Percentiles rank a stretch among this genome's conserved stretches.
Conservation (phyloP, 176 grass and related monocot species). For the Dactylis glomerata region DNA sequence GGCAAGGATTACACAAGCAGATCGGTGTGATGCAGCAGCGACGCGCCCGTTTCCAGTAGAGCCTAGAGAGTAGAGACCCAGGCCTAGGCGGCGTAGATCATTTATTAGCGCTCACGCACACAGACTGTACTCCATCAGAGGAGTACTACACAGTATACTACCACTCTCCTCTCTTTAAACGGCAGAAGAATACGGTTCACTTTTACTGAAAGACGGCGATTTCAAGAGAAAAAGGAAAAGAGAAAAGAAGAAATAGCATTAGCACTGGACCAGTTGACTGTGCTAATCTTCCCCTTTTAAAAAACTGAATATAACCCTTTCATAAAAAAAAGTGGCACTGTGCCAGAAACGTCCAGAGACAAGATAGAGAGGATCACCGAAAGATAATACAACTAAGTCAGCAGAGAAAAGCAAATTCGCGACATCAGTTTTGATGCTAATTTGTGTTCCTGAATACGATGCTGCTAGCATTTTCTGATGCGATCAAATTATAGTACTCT, state of each 20-base stretch:
- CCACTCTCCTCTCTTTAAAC: background rate
- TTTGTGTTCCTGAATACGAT: background rate
- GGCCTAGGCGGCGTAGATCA: background rate
- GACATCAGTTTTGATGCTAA: background rate
- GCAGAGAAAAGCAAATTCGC: background rate
- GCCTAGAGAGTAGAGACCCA: conserved; percentile 11
- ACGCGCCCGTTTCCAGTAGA: background rate
- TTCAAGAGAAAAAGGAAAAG: no score
- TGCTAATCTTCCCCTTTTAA: no score
- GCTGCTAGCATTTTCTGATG: background rate
- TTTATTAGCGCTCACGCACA: conserved; percentile 11
- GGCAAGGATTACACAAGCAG: conserved; percentile 39
- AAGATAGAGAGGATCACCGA: background rate
- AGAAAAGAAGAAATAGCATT: background rate
- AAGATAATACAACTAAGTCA: background rate
- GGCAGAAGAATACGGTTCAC: background rate
- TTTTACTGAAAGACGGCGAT: background rate
- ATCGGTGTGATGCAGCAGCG: conserved; percentile 18
- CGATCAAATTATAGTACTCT: background rate
- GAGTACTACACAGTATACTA: background rate
- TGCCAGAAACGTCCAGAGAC: conserved; percentile 1
- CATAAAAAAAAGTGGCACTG: background rate
- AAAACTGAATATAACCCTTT: no score
- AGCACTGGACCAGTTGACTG: background rate
- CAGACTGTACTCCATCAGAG: background rate